These are phyloP conservation scores for Pseudomicrostroma phylloplanum DNA, from an alignment of 1,284 basidiomycete genomes.

Conservation along the genomic window DNA sequence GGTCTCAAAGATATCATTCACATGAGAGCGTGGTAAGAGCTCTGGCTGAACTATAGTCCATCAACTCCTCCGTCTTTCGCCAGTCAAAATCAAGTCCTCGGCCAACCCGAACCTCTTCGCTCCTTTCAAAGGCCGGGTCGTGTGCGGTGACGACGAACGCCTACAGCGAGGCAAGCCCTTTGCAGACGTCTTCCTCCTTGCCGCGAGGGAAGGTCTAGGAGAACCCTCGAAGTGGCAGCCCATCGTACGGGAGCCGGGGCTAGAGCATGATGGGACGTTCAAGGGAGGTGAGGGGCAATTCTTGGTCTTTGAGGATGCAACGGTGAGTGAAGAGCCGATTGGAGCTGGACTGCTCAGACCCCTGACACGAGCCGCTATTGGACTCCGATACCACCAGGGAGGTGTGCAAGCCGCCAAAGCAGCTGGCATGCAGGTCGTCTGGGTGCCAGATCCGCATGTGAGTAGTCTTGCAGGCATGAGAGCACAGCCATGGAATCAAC, in stretches of 20 bases:
- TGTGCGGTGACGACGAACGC: slow-evolving; percentile 46
- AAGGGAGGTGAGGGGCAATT: slow-evolving; percentile 38
- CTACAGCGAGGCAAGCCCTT: slow-evolving; percentile 45
- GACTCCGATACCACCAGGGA: slow-evolving; percentile 11
- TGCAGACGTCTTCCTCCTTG: slow-evolving; percentile 50
- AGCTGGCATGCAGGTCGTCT: slow-evolving; percentile 49
- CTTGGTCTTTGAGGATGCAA: slow-evolving; percentile 50
- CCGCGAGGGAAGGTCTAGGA: slow-evolving; percentile 40
- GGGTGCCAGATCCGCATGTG: slow-evolving; percentile 45
- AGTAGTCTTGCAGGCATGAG: too few species aligned
- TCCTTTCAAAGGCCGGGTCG: slow-evolving; percentile 34
- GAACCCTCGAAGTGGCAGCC: slow-evolving; percentile 17
- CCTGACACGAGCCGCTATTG: too few species aligned
- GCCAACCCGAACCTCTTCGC: slow-evolving; percentile 34
- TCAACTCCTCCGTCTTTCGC: background rate
- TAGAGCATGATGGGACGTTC: slow-evolving; percentile 27
- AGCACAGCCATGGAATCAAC: too few species aligned
- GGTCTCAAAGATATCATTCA: background rate
- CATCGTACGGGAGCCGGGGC: slow-evolving; percentile 27
- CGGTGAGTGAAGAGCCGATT: background rate
- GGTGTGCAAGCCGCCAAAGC: slow-evolving; percentile 44
- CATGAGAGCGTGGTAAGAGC: background rate
- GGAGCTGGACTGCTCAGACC: too few species aligned
- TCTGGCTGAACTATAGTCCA: background rate
- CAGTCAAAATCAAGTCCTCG: slow-evolving; percentile 40